Evolutionary conservation across 805 yeast genomes (phyloP).

Genomic region (Saturnispora diversa): DNA sequence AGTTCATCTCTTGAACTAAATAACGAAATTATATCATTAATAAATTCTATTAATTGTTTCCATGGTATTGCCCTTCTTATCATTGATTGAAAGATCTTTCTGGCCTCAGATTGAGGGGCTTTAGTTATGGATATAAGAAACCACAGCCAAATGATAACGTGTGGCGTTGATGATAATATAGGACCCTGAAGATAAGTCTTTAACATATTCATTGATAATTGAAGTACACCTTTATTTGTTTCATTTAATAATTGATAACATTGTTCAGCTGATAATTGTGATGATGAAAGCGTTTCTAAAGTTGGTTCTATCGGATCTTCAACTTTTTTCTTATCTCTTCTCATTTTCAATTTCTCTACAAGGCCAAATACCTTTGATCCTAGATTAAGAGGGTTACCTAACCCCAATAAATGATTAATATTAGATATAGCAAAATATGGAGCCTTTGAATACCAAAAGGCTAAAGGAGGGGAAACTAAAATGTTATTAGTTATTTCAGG

Average conservation of each 20-base stretch:
- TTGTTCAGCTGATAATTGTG: slow-evolving; percentile 29
- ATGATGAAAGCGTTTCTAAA: slow-evolving; percentile 16
- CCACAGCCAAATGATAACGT: slow-evolving; percentile 69
- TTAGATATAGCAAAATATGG: slow-evolving; percentile 71
- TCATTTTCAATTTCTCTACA: slow-evolving; percentile 62
- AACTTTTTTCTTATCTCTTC: slow-evolving; percentile 60
- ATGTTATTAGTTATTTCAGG: slow-evolving; percentile 34
- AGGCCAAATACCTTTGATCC: slow-evolving; percentile 67
- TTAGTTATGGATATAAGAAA: slow-evolving; percentile 59
- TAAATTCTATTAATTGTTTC: slow-evolving; percentile 53
- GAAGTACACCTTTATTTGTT: slow-evolving; percentile 56
- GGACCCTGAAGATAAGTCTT: slow-evolving; percentile 66
- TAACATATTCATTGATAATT: slow-evolving; percentile 60
- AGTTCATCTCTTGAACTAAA: slow-evolving; percentile 24
- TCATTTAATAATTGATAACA: slow-evolving; percentile 54
- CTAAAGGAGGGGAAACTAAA: slow-evolving; percentile 19
- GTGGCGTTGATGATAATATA: slow-evolving; percentile 59
- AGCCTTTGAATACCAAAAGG: slow-evolving; percentile 71
- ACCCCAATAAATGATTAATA: slow-evolving; percentile 65
- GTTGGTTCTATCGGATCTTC: slow-evolving; percentile 18
- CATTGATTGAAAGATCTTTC: slow-evolving; percentile 40
- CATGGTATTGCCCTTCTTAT: slow-evolving; percentile 45
- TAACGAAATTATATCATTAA: slow-evolving; percentile 47
- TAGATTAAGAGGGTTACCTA: slow-evolving; percentile 69
- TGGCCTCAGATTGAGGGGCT: slow-evolving; percentile 39